Evolutionary conservation across 768 basidiomycete species (phyloP).

Genomic region (Termitomyces sp.): DNA sequence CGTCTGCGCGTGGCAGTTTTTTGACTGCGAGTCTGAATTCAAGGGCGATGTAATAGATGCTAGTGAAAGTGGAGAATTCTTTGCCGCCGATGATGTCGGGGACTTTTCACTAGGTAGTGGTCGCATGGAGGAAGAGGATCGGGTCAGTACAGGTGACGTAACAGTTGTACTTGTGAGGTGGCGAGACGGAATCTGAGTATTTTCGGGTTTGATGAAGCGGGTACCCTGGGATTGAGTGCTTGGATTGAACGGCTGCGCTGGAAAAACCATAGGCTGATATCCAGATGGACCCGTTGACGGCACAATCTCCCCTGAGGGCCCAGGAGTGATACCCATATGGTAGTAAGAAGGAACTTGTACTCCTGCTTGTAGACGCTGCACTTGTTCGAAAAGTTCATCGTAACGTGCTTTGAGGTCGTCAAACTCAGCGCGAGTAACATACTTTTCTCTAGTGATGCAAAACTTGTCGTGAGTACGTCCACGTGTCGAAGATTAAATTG

Average conservation of each 20-base stretch:
- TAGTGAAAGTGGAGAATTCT: constrained; percentile 30
- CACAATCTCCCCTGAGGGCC: constrained; percentile 30
- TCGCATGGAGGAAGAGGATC: constrained; percentile 14
- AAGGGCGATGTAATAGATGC: constrained; percentile 37
- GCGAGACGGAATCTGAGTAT: constrained; percentile 16
- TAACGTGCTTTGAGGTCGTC: constrained; percentile 68
- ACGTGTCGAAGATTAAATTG: constrained; percentile 9
- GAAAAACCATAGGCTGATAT: constrained; percentile 30
- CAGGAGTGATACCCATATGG: constrained; percentile 23
- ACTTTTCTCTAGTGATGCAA: constrained; percentile 57
- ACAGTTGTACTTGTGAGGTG: constrained; percentile 14
- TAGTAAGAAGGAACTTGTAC: constrained; percentile 21
- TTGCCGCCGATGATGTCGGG: constrained; percentile 20
- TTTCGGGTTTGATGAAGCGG: constrained; percentile 22
- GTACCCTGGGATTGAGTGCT: constrained; percentile 18
- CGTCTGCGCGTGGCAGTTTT: constrained; percentile 81
- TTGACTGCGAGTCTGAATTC: constrained; percentile 43
- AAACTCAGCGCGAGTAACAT: constrained; percentile 71
- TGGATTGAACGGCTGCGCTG: constrained; percentile 24
- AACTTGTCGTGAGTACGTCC: constrained; percentile 6
- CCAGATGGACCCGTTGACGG: constrained; percentile 19
- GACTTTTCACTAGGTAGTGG: constrained; percentile 16
- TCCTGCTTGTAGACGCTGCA: constrained; percentile 39
- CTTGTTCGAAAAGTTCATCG: constrained; percentile 51
- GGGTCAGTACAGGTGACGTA: constrained; percentile 20